Conservation (phyloP, 2,329 filamentous ascomycete species). For the Sporothrix brunneoviolacea region DNA sequence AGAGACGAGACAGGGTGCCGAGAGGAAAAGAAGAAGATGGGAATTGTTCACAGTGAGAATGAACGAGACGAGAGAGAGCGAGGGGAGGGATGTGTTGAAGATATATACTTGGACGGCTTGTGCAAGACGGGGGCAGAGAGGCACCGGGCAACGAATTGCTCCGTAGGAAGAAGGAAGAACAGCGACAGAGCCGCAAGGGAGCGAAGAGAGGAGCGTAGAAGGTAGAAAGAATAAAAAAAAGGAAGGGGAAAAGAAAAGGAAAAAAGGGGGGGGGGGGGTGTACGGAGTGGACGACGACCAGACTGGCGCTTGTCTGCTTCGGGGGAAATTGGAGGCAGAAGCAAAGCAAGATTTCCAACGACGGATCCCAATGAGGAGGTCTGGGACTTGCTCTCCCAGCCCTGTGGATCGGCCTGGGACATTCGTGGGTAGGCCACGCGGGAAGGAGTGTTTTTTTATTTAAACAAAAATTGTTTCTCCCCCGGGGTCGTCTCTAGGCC, state of each 20-base stretch:
- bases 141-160: too few species aligned
- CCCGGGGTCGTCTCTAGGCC: too few species aligned
- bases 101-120: constrained; percentile 9
- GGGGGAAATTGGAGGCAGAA: not conserved
- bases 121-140: not conserved
- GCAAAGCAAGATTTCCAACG: not conserved
- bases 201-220: not conserved
- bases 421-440: constrained; percentile 4
- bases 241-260: not conserved
- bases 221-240: not conserved
- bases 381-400: constrained; percentile 4
- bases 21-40: not conserved
- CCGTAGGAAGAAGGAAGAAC: too few species aligned
- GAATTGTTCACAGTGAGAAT: too few species aligned
- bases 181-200: too few species aligned
- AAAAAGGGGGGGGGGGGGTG: too few species aligned
- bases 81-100: not conserved
- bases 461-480: too few species aligned
- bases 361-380: not conserved
- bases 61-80: too few species aligned
- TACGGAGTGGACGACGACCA: too few species aligned
- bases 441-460: not conserved
- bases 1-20: not conserved
- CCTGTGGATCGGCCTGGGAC: constrained; percentile 11
- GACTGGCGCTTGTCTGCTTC: too few species aligned